These are phyloP conservation scores for Trapa bicornis DNA, from an alignment of 345 rosid genomes.

Conservation along the genomic window DNA sequence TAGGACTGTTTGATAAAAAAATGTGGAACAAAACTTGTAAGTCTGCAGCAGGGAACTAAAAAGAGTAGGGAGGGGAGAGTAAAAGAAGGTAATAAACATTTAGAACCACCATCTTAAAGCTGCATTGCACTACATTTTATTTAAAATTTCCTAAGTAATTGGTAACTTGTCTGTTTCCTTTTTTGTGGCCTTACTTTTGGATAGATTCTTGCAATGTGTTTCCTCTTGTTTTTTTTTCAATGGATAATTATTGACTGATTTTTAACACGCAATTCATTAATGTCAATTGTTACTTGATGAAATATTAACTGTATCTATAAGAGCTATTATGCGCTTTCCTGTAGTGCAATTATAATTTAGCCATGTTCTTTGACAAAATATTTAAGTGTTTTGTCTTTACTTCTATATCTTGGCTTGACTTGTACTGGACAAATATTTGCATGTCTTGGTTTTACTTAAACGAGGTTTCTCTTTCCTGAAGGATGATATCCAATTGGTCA, in stretches of 20 bases:
- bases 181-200: no score
- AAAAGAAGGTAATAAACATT: neutral
- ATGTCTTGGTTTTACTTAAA: neutral
- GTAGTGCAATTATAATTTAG: neutral
- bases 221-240: neutral
- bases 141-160: neutral
- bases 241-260: neutral
- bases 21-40: neutral
- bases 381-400: neutral
- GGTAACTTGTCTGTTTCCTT: neutral
- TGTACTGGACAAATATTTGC: neutral
- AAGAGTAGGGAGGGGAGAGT: neutral
- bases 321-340: neutral
- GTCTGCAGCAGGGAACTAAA: neutral
- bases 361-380: neutral
- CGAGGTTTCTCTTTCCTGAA: slow-evolving; percentile 16
- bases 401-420: neutral
- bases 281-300: neutral
- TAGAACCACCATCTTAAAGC: neutral
- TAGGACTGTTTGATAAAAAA: neutral
- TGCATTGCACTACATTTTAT: neutral
- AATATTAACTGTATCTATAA: neutral
- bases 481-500: slow-evolving; percentile 64
- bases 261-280: neutral
- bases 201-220: neutral